Evolutionary conservation across 768 basidiomycete species (phyloP).

Genomic region (Phlegmacium glaucopus): DNA sequence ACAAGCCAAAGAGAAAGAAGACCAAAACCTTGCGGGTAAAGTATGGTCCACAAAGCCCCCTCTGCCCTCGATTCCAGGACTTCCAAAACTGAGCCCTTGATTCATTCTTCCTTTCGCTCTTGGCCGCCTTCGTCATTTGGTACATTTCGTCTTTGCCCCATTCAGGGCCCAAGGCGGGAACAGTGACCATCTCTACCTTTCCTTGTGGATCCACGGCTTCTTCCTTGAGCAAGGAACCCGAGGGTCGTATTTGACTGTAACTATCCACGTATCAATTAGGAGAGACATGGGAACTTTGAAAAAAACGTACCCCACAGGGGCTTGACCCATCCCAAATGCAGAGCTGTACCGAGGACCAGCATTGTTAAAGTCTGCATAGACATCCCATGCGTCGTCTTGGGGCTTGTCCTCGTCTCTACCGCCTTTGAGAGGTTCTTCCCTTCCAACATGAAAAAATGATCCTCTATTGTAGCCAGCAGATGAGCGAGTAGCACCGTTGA

Average conservation of each 20-base stretch:
- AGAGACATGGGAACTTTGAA: constrained; percentile 1
- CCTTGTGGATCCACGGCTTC: constrained; percentile 33
- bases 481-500: constrained; percentile 30
- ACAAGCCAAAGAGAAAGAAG: constrained; percentile 62
- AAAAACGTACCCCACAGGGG: constrained; percentile 12
- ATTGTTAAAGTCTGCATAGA: constrained; percentile 90
- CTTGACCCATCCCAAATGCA: constrained; percentile 39
- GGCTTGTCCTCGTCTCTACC: constrained; percentile 69
- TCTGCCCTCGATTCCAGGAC: constrained; percentile 74
- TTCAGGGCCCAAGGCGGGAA: constrained; percentile 88
- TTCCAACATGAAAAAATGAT: constrained; percentile 65
- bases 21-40: constrained; percentile 72
- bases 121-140: constrained; percentile 70
- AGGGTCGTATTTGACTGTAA: constrained; percentile 43
- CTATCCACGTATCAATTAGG: constrained; percentile 22
- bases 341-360: constrained; percentile 73
- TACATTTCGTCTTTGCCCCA: constrained; percentile 81
- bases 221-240: constrained; percentile 36
- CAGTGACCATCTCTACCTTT: constrained; percentile 86
- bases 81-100: constrained; percentile 58
- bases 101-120: constrained; percentile 57
- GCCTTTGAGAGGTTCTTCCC: constrained; percentile 75
- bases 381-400: constrained; percentile 61
- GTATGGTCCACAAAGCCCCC: constrained; percentile 77
- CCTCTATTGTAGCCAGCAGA: constrained; percentile 73